Evolutionary conservation across 2,329 filamentous ascomycete genomes (phyloP), one percentile per base, ranked within the genome.

Genomic region (Colletotrichum brevisporum): DNA sequence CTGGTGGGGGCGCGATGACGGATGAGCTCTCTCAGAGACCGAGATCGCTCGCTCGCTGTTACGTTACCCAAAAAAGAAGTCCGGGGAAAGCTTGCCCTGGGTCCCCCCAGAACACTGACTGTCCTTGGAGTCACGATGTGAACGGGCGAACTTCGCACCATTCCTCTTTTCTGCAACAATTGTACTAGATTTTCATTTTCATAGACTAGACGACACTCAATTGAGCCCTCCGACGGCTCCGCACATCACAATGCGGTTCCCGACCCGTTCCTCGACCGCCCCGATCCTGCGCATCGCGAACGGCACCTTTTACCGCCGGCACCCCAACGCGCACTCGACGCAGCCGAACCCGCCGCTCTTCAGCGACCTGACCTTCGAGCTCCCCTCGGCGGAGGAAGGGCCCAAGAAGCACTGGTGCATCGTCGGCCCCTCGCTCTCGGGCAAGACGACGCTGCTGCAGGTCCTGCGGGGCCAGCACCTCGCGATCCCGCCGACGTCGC

Each of bases 371-470:
- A 89, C 80, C 63, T 93, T 98, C 76, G 86, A 87, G 47, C 82
- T 98, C 0, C 88, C 91, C 0, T 90, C 91, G 5, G 79, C 83
- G 47, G 77, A 85, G 6, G 73, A 80, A 0, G 54, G 36, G 4
- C 77, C 77, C 5, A 78, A 81, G 15, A 87, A 92, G 73, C 89
- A 94, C 77, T 98, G 95, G 95, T 92, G 93, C 47, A 85, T 99
- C 47, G 85, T 98, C 27, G 94, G 94, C 0, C 90, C 94, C 0
- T 94, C 92, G 0, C 88, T 92, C 1, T 88, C 91, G 1, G 93
- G 93, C 1, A 93, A 95, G 78, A 97, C 94, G 0, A 92, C 92
- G 0, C 91, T 99, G 65, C 85, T 98, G 4, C 89, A 97, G 69
- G 83, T 95, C 21, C 83, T 98, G 10, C 86, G 90, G 39, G 95